A percentile compares a stretch with the other conserved stretches of the same genome.
phyloP scores from a whole-genome alignment of 805 yeast species.

The Schwanniomyces polymorphus region DNA sequence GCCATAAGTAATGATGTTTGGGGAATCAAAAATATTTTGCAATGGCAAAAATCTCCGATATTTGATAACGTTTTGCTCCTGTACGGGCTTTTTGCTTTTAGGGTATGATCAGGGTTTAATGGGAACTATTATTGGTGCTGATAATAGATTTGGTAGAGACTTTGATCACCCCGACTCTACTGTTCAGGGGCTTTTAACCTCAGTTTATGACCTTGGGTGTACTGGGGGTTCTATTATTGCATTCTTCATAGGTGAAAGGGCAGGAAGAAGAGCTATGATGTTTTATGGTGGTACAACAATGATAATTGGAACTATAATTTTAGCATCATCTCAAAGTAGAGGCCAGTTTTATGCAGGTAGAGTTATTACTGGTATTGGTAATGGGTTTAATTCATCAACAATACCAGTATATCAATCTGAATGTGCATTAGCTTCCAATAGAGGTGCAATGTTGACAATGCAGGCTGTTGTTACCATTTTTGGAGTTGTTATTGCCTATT shows the following conservation, averaged over 20 bases:
- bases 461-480: constrained; percentile 10
- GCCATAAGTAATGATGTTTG: not conserved
- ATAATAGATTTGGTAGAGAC: constrained; percentile 3
- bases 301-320: constrained; percentile 32
- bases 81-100: constrained; percentile 8
- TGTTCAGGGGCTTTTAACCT: constrained; percentile 5
- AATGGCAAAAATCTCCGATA: constrained; percentile 6
- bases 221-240: constrained; percentile 3
- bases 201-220: constrained; percentile 8
- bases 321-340: constrained; percentile 32
- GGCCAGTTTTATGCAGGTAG: constrained; percentile 50
- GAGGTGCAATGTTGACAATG: constrained; percentile 2
- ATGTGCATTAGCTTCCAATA: constrained; percentile 32
- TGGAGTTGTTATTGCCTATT: constrained; percentile 32
- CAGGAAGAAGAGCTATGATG: constrained; percentile 37
- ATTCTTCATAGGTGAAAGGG: constrained; percentile 3
- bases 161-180: constrained; percentile 6
- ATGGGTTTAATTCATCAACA: constrained; percentile 65
- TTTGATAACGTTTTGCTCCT: constrained; percentile 10
- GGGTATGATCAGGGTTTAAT: constrained; percentile 9
- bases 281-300: constrained; percentile 36
- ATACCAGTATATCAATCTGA: constrained; percentile 71
- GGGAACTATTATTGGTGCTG: constrained; percentile 9
- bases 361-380: constrained; percentile 60
- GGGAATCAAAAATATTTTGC: constrained; percentile 3